phyloP scores from a whole-genome alignment of 208 protist genomes.

The Leishmania guyanensis region DNA sequence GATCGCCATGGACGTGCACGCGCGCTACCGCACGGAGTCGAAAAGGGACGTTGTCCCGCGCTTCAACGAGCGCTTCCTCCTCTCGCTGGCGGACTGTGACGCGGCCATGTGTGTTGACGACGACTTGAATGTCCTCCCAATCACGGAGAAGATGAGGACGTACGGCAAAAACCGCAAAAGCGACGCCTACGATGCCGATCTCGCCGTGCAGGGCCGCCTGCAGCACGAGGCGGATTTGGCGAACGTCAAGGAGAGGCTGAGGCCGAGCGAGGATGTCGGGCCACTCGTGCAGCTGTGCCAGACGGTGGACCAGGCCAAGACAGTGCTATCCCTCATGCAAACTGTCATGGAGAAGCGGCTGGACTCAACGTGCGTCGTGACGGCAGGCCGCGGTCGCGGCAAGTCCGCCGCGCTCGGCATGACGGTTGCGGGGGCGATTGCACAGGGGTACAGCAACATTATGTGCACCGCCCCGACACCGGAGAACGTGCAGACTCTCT shows the following conservation, averaged over 20 bases:
- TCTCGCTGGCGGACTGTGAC: conserved; percentile 96
- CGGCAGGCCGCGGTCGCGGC: conserved; percentile 97
- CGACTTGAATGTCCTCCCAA: conserved; percentile 98
- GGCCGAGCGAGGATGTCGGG: conserved; percentile 83
- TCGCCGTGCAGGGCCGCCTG: conserved; percentile 73
- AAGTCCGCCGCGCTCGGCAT: conserved; percentile 97
- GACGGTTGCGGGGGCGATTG: conserved; percentile 95
- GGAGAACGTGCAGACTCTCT: conserved; percentile 99
- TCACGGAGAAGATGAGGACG: conserved; percentile 90
- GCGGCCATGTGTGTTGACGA: conserved; percentile 98
- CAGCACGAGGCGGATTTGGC: conserved; percentile 85
- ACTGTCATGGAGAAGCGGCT: conserved; percentile 97
- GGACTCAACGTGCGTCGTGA: conserved; percentile 96
- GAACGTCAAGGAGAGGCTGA: conserved; percentile 79
- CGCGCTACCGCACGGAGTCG: conserved; percentile 88
- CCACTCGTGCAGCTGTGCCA: conserved; percentile 91
- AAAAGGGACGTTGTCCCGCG: conserved; percentile 93
- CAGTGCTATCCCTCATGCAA: conserved; percentile 97
- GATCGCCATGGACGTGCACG: conserved; percentile 99
- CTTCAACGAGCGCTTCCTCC: conserved; percentile 99
- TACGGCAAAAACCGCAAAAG: conserved; percentile 41
- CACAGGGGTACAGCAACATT: conserved; percentile 99
- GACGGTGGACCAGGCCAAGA: conserved; percentile 97
- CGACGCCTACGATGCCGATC: conserved; percentile 61
- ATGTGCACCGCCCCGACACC: conserved; percentile 98